Evolutionary conservation across 306 rosid genomes (phyloP), one percentile per base, ranked within the genome.

Genomic region (Prunus armeniaca): DNA sequence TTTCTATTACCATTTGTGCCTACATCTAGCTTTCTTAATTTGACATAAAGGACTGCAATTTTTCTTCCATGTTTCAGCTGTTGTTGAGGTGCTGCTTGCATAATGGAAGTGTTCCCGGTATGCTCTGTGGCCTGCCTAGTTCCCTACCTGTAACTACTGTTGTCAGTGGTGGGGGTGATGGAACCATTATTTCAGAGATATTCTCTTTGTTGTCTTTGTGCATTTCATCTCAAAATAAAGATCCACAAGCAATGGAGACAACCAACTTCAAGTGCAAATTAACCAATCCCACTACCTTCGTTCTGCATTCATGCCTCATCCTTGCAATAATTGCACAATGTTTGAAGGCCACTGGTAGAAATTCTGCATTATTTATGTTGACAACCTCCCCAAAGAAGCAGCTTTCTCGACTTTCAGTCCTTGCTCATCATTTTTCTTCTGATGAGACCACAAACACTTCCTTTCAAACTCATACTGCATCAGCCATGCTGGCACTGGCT

Each of bases 151-250:
- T 86, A 71, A 87, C 93, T 75, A 90, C 96, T 65, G 87, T 95
- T 83, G 97, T 95, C 63, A 95, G 99, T 80, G 99, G 99, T 12
- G 97, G 96, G 3, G 97, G 91, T 71, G 99, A 95, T 79, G 92
- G 93, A 51, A 95, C 97, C 71, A 83, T 95, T 77, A 82, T 92
- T 69, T 88, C 95, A 45, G 97, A 94, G 86, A 81, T 90, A 69
- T 94, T 92, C 83, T 85, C 88, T 73, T 66, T 94, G 63, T 82
- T 94, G 60, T 85, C 93, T 27, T 75, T 86, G 24, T 90, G 95
- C 78, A 78, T 86, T 67, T 80, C 93, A 73, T 80, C 92, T 81
- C 70, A 76, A 34, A 84, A 78, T 77, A 90, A 92, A 81, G 96
- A 89, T 74, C 28, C 82, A 73, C 89, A 90, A 58, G 85, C 77